A percentile compares a stretch with the other conserved stretches of the same genome.
Evolutionary conservation across 2,329 filamentous ascomycete genomes (phyloP).

Genomic region (Botrytis pseudocinerea): DNA sequence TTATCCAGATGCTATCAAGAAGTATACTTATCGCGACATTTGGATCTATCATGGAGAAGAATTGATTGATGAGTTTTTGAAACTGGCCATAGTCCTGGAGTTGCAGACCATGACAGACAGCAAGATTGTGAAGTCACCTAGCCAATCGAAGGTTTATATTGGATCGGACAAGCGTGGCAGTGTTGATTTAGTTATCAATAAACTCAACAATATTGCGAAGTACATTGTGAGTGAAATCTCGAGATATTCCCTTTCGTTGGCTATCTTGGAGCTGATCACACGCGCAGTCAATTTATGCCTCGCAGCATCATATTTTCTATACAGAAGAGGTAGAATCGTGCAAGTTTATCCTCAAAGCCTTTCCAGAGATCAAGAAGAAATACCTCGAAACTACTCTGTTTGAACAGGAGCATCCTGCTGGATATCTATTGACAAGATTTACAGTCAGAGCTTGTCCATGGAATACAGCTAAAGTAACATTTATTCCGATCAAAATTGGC

Average conservation of each 20-base stretch:
- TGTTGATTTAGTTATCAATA: conserved; percentile 29
- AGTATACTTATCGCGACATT: not conserved
- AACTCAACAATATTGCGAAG: conserved; percentile 35
- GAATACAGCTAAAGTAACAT: conserved; percentile 12
- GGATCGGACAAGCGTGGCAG: conserved; percentile 25
- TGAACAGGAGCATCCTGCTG: conserved; percentile 25
- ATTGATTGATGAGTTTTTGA: conserved; percentile 2
- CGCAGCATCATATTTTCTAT: conserved; percentile 34
- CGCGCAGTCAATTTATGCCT: not conserved
- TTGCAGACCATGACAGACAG: conserved; percentile 32
- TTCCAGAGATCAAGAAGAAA: conserved; percentile 30
- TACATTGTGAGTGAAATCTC: conserved; percentile 30
- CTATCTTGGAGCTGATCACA: not conserved
- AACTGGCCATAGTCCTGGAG: not conserved
- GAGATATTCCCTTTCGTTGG: not conserved
- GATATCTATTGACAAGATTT: conserved; percentile 25
- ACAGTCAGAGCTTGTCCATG: conserved; percentile 31
- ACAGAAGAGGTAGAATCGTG: conserved; percentile 31
- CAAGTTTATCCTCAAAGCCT: conserved; percentile 29
- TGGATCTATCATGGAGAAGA: not conserved
- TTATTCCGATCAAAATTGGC: conserved; percentile 12
- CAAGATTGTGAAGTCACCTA: conserved; percentile 28
- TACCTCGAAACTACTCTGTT: conserved; percentile 37
- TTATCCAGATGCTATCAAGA: conserved; percentile 9
- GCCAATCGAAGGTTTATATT: conserved; percentile 30